These are phyloP conservation scores for Delonix regia DNA, from an alignment of 306 rosid genomes.

Conservation along the genomic window DNA sequence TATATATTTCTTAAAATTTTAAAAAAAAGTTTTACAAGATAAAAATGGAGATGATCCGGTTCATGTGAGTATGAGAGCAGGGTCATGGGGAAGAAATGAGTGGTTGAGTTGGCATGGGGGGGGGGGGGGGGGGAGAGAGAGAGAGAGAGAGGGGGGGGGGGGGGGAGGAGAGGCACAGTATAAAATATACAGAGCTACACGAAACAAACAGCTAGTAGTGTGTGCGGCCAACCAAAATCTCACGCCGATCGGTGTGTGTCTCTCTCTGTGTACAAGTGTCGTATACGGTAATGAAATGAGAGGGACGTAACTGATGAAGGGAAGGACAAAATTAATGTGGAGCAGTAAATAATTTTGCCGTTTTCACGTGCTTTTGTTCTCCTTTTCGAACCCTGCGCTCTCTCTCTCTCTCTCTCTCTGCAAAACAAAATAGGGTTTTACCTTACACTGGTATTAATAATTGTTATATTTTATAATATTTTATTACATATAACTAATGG, in stretches of 20 bases:
- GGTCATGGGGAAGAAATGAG: no score
- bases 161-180: not conserved
- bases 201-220: not conserved
- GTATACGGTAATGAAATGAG: not conserved
- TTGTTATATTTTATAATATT: no score
- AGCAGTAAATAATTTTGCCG: conserved; percentile 20
- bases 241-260: not conserved
- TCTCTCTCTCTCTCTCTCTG: not conserved
- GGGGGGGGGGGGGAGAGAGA: not conserved
- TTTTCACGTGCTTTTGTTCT: conserved; percentile 27
- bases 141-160: not conserved
- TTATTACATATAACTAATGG: no score
- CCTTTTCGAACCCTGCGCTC: not conserved
- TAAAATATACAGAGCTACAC: not conserved
- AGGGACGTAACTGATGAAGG: not conserved
- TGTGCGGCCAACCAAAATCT: conserved; percentile 13
- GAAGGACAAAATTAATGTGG: not conserved
- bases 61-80: no score
- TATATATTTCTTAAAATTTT: no score
- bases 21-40: no score
- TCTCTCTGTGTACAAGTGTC: not conserved
- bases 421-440: no score
- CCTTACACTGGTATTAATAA: no score
- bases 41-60: no score
- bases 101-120: not conserved